Base-by-base conservation (phyloP, 805 yeast genomes). In the Myxozyma neotropica region DNA sequence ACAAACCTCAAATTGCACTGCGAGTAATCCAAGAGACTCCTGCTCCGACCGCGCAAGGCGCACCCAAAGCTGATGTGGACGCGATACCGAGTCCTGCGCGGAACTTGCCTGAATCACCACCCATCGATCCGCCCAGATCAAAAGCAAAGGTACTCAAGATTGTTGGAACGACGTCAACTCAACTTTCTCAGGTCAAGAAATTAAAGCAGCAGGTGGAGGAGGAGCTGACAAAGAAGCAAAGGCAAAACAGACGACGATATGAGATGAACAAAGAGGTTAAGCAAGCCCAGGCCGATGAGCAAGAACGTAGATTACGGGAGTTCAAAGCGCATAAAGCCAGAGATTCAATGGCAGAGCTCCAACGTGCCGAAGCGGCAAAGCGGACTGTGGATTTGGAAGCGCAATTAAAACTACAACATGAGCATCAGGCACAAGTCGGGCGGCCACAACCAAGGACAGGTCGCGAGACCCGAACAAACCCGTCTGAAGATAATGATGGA, bases 181-280 rank as follows among this genome's bases (percentile, higher is more conserved):
- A n/a, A n/a, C n/a, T n/a, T n/a, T n/a, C n/a, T n/a, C n/a, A 31
- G 15, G 19, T 10, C n/a, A 19, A n/a, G 33, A 23, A 21, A 24
- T 23, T 33, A 39, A 47, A 43, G 29, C 47, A 29, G 24, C 56
- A 21, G 12, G 43, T n/a, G 3, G 46, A 47, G 17, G 53, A 45
- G 21, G 53, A 49, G 31, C 35, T 59, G 17, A 55, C 60, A 7
- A 55, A 55, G 29, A 59, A 52, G 33, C 64, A 59, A 33, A 49
- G 64, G 15, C 64, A 59, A 29, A 59, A 59, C 23, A 24, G 27
- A 46, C 57, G 57, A 19, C 53, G 57, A 19, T 31, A 42, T 17
- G 58, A 59, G 26, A 39, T 29, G 23, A 35, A 7, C 8, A 46
- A 45, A 35, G 58, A 52, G 19, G 47, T 40, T 13, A 55, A 53